phyloP scores from a whole-genome alignment of 176 grass and related monocot species.

The Thalia dealbata region DNA sequence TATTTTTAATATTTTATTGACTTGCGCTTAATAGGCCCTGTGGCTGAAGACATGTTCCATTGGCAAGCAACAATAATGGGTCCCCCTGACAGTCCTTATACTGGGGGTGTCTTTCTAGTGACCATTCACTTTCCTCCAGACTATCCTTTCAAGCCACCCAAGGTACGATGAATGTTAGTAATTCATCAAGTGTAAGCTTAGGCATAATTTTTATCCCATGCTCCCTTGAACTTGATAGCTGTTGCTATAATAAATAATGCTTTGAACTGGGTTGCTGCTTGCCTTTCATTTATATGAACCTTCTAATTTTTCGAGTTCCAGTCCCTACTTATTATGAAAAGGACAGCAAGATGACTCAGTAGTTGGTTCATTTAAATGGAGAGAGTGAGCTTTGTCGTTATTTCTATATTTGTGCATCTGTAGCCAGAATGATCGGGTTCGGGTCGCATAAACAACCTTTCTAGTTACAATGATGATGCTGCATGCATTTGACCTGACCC shows the following conservation, averaged over 20 bases:
- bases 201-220: background rate
- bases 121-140: slow-evolving; percentile 14
- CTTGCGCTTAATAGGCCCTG: slow-evolving; percentile 9
- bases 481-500: too few species aligned
- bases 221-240: background rate
- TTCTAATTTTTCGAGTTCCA: background rate
- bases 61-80: slow-evolving; percentile 14
- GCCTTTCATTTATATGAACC: background rate
- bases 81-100: slow-evolving; percentile 8
- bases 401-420: background rate
- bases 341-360: background rate
- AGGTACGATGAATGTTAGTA: background rate
- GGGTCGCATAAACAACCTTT: too few species aligned
- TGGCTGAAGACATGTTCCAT: slow-evolving; percentile 11
- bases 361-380: background rate
- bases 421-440: background rate
- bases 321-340: background rate
- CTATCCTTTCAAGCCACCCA: slow-evolving; percentile 14
- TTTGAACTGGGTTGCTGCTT: background rate
- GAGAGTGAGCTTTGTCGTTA: background rate
- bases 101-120: slow-evolving; percentile 12
- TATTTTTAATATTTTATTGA: background rate
- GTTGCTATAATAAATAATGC: background rate
- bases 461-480: background rate
- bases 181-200: background rate